Evolutionary conservation across 495 filamentous ascomycete genomes (phyloP).

Genomic region (Physcia stellaris): DNA sequence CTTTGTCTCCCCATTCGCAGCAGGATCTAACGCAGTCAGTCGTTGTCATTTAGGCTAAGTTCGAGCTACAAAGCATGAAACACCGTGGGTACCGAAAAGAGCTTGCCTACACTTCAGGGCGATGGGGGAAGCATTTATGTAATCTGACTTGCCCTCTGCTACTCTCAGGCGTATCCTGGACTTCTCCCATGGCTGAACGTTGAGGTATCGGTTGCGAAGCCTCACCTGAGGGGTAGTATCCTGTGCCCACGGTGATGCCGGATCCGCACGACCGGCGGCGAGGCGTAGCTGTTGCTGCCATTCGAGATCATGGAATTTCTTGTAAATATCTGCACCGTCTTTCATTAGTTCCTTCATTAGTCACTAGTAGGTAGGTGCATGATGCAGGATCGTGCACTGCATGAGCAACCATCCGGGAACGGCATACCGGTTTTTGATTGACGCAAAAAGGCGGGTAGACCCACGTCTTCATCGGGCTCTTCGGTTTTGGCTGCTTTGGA

Average conservation of each 20-base stretch:
- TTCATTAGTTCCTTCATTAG: conserved; percentile 5
- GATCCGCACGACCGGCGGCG: conserved; percentile 26
- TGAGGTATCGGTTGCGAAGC: conserved; percentile 49
- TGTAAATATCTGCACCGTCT: conserved; percentile 26
- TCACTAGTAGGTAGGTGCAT: no score
- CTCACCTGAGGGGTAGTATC: conserved; percentile 34
- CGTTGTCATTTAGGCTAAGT: no score
- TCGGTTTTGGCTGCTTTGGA: conserved; percentile 12
- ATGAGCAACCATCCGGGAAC: neutral
- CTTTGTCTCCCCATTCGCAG: conserved; percentile 32
- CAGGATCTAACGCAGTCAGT: conserved; percentile 40
- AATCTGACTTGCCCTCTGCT: conserved; percentile 66
- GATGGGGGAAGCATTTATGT: conserved; percentile 95
- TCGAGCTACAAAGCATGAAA: no score
- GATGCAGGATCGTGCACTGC: conserved; percentile 6
- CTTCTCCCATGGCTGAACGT: conserved; percentile 67
- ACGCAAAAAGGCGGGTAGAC: conserved; percentile 16
- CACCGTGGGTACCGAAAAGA: no score
- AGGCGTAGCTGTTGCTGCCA: conserved; percentile 48
- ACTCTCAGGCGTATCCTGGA: conserved; percentile 78
- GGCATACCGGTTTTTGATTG: conserved; percentile 17
- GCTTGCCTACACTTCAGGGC: no score
- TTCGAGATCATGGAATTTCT: conserved; percentile 46
- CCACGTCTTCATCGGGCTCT: conserved; percentile 6
- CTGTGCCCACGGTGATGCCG: conserved; percentile 40